Base-by-base conservation (phyloP, 2,329 filamentous ascomycete genomes). In the Pseudogymnoascus destructans region DNA sequence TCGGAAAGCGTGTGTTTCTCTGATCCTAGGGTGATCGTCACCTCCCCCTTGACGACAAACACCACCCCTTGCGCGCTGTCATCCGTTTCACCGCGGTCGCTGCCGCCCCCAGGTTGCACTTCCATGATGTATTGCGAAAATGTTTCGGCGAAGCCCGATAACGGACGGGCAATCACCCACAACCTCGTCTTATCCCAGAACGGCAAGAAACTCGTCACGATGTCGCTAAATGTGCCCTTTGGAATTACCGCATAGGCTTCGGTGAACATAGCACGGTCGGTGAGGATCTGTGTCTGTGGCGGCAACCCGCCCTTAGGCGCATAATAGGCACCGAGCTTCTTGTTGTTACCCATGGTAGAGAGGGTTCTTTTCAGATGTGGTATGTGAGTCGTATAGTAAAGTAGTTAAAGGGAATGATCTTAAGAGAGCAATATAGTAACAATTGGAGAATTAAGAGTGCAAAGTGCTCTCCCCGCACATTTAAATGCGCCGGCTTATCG, bases 111-210 rank as follows among this genome's bases (percentile, higher is more conserved):
- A 7, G 54, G 54, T 38, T 56, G 54, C 30, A 56, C 54, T 6
- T 56, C 54, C 54, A 56, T 56, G 15, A 56, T 56, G 54, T 56
- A 56, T 33, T 56, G 54, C 2, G 54, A 56, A 3, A 56, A 56
- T 35, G 54, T 56, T 17, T 56, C 54, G 11, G 54, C 54, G 54
- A 56, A 56, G 7, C 54, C 54, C 15, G 54, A 56, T 25, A 56
- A 19, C 25, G 54, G 54, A 38, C 54, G 54, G 30, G 54, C 54
- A 36, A 56, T 56, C 17, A 56, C 54, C 54, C 54, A 56, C n/a
- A 56, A 13, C 17, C 54, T 3, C 9, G 54, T 56, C 27, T 56
- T 56, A 11, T 56, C 54, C 54, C 54, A 56, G 27, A 56, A 56
- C 6, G 54, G 54, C 27, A 56, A 27, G 54, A 56, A 56, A 13